Evolutionary conservation across 768 basidiomycete species (phyloP).

Genomic region (Boletus barrowsii): DNA sequence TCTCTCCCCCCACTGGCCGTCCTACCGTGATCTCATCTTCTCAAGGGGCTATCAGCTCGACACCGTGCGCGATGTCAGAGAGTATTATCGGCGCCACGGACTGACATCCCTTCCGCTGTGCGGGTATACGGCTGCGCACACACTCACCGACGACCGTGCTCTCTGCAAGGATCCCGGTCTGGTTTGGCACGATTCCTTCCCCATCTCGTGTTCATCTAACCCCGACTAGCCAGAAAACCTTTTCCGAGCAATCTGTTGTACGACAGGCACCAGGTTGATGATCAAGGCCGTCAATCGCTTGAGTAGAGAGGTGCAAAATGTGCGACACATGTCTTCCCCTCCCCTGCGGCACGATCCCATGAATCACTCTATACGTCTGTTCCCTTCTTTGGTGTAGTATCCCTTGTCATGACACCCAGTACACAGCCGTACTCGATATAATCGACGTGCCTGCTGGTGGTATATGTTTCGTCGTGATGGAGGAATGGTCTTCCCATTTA

Average conservation of each 20-base stretch:
- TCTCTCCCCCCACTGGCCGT: constrained; percentile 58
- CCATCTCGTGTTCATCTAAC: constrained; percentile 6
- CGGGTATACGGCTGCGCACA: constrained; percentile 14
- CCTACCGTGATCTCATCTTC: constrained; percentile 47
- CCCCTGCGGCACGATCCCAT: constrained; percentile 54
- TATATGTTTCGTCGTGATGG: constrained; percentile 72
- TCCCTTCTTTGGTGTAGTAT: neutral
- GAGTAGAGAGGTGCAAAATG: constrained; percentile 62
- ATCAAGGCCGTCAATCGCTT: constrained; percentile 64
- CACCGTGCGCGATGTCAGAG: constrained; percentile 64
- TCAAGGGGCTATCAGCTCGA: constrained; percentile 61
- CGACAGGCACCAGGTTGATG: constrained; percentile 53
- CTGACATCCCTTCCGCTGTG: too few relatives aligned
- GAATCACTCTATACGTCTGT: constrained; percentile 78
- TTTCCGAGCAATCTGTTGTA: constrained; percentile 59
- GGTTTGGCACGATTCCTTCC: constrained; percentile 37
- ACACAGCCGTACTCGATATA: constrained; percentile 61
- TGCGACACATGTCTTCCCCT: constrained; percentile 53
- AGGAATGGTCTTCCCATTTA: constrained; percentile 71
- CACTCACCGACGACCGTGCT: constrained; percentile 48
- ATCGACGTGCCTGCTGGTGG: constrained; percentile 51
- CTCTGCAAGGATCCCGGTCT: constrained; percentile 71
- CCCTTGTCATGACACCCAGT: constrained; percentile 7
- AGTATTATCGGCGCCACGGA: constrained; percentile 46
- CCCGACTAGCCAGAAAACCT: constrained; percentile 60